phyloP scores from a whole-genome alignment of 2,329 filamentous ascomycete genomes.

The Cordyceps tenuipes region DNA sequence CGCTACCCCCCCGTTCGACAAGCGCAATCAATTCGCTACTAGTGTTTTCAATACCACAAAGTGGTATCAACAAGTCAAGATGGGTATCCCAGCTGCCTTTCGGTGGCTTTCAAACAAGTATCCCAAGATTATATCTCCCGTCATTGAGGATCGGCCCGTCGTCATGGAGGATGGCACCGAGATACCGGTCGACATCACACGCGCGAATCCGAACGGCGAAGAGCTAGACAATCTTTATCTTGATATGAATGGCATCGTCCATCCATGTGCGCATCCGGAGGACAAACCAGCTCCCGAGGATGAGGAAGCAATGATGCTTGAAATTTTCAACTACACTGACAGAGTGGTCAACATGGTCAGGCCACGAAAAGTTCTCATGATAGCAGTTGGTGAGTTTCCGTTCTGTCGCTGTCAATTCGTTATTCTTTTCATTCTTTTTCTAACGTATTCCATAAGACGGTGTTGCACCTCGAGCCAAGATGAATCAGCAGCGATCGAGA shows the following conservation, averaged over 20 bases:
- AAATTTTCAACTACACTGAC: slow-evolving; percentile 97
- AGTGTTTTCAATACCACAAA: background rate
- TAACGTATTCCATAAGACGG: slow-evolving; percentile 54
- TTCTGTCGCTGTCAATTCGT: background rate
- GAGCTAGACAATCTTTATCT: slow-evolving; percentile 97
- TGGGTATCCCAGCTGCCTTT: slow-evolving; percentile 94
- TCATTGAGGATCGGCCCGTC: slow-evolving; percentile 76
- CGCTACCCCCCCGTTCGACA: background rate
- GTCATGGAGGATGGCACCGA: slow-evolving; percentile 71
- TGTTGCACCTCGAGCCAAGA: slow-evolving; percentile 94
- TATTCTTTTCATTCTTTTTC: slow-evolving; percentile 16
- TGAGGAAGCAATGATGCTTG: slow-evolving; percentile 99
- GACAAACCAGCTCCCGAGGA: slow-evolving; percentile 83
- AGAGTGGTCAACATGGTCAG: slow-evolving; percentile 98
- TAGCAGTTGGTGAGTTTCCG: slow-evolving; percentile 69
- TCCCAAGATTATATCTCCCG: slow-evolving; percentile 90
- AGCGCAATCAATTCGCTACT: background rate
- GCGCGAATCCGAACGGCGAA: slow-evolving; percentile 90
- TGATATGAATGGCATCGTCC: slow-evolving; percentile 99
- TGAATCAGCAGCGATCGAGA: slow-evolving; percentile 97
- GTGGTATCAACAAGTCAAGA: slow-evolving; percentile 30
- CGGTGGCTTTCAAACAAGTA: slow-evolving; percentile 96
- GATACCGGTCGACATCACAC: slow-evolving; percentile 77
- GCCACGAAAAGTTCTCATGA: slow-evolving; percentile 91
- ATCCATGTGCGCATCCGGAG: slow-evolving; percentile 96